A percentile compares a stretch with the other conserved stretches of the same genome.
Evolutionary conservation across 345 rosid genomes (phyloP).

Genomic region (Eutrema heterophyllum): DNA sequence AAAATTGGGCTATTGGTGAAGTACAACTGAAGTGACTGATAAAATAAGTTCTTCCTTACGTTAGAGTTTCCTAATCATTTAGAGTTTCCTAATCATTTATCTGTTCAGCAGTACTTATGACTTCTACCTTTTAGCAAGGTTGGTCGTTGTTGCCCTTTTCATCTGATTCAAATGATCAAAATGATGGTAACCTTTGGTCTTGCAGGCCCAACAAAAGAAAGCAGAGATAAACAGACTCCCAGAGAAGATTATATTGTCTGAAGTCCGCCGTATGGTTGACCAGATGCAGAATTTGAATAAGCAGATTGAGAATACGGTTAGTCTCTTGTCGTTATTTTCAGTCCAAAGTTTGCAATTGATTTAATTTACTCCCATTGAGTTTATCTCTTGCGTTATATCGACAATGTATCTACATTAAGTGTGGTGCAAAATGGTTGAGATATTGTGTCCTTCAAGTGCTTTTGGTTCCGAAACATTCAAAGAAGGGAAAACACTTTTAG

Average conservation of each 20-base stretch:
- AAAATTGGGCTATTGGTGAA: background rate
- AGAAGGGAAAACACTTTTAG: background rate
- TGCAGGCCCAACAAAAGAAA: slow-evolving; percentile 72
- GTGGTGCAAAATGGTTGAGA: background rate
- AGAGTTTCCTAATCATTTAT: background rate
- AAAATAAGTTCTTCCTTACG: background rate
- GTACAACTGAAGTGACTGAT: background rate
- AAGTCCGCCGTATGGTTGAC: slow-evolving; percentile 89
- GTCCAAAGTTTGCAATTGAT: background rate
- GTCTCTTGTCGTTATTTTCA: slow-evolving; percentile 19
- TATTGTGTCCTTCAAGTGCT: background rate
- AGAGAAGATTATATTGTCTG: slow-evolving; percentile 66
- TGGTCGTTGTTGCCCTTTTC: background rate
- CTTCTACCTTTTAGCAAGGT: background rate
- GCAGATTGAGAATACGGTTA: slow-evolving; percentile 82
- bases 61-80: background rate
- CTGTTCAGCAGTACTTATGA: background rate
- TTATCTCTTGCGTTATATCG: background rate
- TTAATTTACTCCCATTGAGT: background rate
- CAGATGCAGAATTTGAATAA: slow-evolving; percentile 78
- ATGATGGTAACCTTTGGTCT: slow-evolving; percentile 5
- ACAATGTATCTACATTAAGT: background rate
- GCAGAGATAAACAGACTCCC: slow-evolving; percentile 66
- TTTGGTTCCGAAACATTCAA: background rate
- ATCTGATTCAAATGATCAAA: background rate